Evolutionary conservation across 1,284 basidiomycete genomes (phyloP).

Genomic region (Pulveroboletus sp.): DNA sequence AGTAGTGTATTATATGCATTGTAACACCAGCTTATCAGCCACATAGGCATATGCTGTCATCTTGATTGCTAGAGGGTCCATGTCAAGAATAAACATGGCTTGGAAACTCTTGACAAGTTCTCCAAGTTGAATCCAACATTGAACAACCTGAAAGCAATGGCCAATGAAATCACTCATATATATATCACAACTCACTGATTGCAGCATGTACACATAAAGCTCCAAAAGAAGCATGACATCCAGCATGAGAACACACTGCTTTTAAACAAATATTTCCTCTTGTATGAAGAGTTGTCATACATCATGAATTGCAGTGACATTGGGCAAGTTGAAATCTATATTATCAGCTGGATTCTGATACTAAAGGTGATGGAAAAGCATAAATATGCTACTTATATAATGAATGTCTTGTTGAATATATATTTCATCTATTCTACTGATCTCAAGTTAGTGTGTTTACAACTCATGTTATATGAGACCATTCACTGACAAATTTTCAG

Average conservation of each 20-base stretch:
- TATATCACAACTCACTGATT: neutral
- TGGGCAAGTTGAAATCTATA: neutral
- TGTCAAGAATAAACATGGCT: neutral
- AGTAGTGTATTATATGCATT: too few relatives aligned
- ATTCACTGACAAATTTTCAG: neutral
- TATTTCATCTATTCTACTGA: conserved; percentile 5
- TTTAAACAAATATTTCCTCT: conserved; percentile 9
- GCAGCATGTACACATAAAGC: neutral
- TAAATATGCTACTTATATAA: conserved; percentile 16
- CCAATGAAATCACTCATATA: neutral
- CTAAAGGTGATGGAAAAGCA: conserved; percentile 20
- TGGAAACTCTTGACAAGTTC: too few relatives aligned
- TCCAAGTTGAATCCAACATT: neutral
- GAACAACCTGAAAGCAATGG: neutral
- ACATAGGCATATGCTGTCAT: neutral
- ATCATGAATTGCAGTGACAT: conserved; percentile 10
- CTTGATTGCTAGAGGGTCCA: conserved; percentile 6
- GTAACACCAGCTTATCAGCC: too few relatives aligned
- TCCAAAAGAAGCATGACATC: neutral
- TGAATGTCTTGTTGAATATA: conserved; percentile 5
- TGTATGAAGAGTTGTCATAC: conserved; percentile 16
- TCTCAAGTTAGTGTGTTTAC: too few relatives aligned
- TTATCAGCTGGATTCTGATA: conserved; percentile 5
- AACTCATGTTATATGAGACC: neutral
- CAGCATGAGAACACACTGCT: conserved; percentile 9